Evolutionary conservation across 148 eudicot genomes (phyloP).

Genomic region (Pharnaceum exiguum): DNA sequence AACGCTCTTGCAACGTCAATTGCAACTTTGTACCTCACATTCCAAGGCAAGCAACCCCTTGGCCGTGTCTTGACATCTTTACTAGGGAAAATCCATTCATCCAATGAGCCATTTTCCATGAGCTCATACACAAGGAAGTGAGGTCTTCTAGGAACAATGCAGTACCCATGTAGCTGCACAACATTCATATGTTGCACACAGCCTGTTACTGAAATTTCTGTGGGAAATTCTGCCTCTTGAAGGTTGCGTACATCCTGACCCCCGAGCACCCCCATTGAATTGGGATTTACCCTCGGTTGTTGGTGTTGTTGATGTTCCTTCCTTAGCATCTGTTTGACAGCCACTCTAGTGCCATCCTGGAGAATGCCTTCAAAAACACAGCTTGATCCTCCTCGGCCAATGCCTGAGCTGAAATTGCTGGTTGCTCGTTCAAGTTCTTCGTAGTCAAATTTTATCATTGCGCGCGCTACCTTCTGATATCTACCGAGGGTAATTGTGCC

Average conservation of each 20-base stretch:
- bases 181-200: conserved; percentile 57
- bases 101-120: conserved; percentile 58
- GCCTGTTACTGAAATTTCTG: conserved; percentile 64
- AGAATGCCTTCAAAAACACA: conserved; percentile 65
- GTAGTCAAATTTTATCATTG: conserved; percentile 41
- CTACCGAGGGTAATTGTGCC: neutral
- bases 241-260: too few species aligned
- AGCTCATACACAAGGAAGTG: conserved; percentile 63
- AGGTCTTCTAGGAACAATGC: conserved; percentile 37
- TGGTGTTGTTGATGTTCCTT: too few species aligned
- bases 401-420: conserved; percentile 34
- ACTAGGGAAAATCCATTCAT: conserved; percentile 62
- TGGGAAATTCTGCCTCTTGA: conserved; percentile 51
- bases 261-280: too few species aligned
- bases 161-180: conserved; percentile 50
- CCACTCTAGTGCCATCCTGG: conserved; percentile 47
- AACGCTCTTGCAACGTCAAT: conserved; percentile 69
- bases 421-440: conserved; percentile 61
- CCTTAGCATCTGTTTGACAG: conserved; percentile 58
- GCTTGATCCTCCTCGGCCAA: conserved; percentile 64
- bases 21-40: conserved; percentile 44
- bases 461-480: conserved; percentile 60
- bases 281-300: too few species aligned
- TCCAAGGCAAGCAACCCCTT: conserved; percentile 64
- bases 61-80: neutral